Conservation (phyloP, 2,329 filamentous ascomycete genomes). For the Penicillium glabrum region DNA sequence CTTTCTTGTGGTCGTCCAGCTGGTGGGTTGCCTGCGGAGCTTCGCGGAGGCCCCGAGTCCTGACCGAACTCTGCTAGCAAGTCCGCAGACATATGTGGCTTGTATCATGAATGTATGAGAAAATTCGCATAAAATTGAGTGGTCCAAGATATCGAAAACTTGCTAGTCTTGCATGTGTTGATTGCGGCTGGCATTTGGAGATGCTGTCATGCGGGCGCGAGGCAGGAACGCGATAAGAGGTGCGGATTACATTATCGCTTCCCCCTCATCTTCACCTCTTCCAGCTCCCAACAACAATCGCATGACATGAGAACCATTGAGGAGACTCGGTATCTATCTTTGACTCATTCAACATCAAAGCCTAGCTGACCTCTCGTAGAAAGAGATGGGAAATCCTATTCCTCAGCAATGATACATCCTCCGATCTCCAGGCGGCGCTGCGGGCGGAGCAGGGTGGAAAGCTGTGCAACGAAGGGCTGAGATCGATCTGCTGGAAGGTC, state of each 20-base stretch:
- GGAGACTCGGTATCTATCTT: constrained; percentile 50
- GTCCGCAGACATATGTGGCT: constrained; percentile 52
- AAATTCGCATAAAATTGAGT: not conserved
- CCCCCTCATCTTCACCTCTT: constrained; percentile 14
- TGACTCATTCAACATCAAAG: not conserved
- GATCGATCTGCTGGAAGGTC: constrained; percentile 93
- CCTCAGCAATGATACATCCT: constrained; percentile 52
- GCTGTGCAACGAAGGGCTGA: constrained; percentile 69
- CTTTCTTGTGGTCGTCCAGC: constrained; percentile 8
- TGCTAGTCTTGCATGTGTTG: not conserved
- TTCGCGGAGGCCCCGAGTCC: constrained; percentile 18
- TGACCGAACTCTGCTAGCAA: constrained; percentile 53
- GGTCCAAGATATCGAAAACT: not conserved
- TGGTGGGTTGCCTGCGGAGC: constrained; percentile 11
- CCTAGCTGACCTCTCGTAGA: constrained; percentile 42
- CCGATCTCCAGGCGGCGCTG: constrained; percentile 66
- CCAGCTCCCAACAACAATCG: constrained; percentile 10
- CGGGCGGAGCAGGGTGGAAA: constrained; percentile 59
- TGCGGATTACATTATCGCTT: constrained; percentile 25
- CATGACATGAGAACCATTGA: constrained; percentile 55
- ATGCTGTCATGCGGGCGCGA: constrained; percentile 6
- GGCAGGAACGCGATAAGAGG: constrained; percentile 19
- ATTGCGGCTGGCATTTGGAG: constrained; percentile 1
- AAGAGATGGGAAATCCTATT: constrained; percentile 68
- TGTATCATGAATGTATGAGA: constrained; percentile 1